These are phyloP conservation scores for Plasmodium gonderi DNA, from an alignment of 169 alveolate species.

Conservation along the genomic window DNA sequence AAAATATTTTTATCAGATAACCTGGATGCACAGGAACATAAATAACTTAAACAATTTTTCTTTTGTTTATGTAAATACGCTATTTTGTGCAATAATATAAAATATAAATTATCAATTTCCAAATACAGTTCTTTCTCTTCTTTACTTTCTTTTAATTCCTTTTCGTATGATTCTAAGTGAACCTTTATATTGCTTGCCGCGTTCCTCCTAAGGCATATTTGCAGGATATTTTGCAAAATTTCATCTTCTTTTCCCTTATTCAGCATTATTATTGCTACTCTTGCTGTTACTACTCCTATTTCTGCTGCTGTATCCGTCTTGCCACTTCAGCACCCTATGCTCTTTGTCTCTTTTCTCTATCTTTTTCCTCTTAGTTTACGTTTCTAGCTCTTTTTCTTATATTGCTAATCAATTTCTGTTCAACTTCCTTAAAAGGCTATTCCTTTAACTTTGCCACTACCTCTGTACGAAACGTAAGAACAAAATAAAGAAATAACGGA, in stretches of 20 bases:
- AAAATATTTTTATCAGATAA: constrained; percentile 17
- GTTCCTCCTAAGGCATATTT: constrained; percentile 58
- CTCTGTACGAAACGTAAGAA: background rate
- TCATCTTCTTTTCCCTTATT: constrained; percentile 33
- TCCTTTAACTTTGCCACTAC: no score
- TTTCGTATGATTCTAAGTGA: constrained; percentile 48
- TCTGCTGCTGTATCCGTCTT: no score
- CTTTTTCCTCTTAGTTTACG: background rate
- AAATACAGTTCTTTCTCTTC: constrained; percentile 22
- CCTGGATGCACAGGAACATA: constrained; percentile 42
- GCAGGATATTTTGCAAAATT: constrained; percentile 32
- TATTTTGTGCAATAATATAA: constrained; percentile 55
- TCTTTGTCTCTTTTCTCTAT: background rate
- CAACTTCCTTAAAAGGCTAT: no score
- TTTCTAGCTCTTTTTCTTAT: no score
- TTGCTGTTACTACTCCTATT: background rate
- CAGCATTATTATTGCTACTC: constrained; percentile 3
- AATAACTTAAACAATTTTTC: constrained; percentile 53
- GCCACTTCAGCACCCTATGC: no score
- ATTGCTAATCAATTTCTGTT: no score
- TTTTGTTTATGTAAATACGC: constrained; percentile 43
- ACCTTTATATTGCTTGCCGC: constrained; percentile 19
- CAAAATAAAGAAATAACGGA: background rate
- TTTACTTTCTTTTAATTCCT: constrained; percentile 39
- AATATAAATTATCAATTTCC: constrained; percentile 35